Base-by-base conservation (phyloP, 768 basidiomycete species). In the Pisolithus marmoratus region DNA sequence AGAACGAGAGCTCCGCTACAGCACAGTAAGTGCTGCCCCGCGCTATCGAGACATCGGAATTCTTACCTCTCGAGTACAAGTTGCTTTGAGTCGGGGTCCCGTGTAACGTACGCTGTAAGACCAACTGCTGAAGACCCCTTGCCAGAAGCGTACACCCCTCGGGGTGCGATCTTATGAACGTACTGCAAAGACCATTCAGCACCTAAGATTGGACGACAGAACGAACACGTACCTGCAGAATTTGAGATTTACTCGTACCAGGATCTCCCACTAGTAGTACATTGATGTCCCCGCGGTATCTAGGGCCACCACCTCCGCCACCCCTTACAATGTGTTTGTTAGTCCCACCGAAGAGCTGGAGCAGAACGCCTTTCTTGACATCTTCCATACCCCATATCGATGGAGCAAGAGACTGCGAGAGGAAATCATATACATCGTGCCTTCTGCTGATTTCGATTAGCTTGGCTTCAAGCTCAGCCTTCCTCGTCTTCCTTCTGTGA, bases 71-170 rank as follows among this genome's bases (percentile, higher is more conserved):
- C 95, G 47, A 99, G 77, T 9, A 99, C 96, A 24, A 99, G 83
- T 63, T 98, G 96, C 71, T 96, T 98, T 34, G 93, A 92, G 67
- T 99, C 96, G 2, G 95, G 94, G 69, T 99, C 96, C 45, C 96
- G 83, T 24, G 96, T 99, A 29, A 99, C 90, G 68, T 99, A 99
- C 0, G 96, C 96, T 1, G 96, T 99, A 60, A 99, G 74, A 81
- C 96, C 96, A 54, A 99, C 96, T 17, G 96, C 96, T 0, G 95
- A 97, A 6, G 94, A 97, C 19, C 96, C 94, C 67, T 98, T 98
- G 9, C 96, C 96, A 3, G 94, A 96, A 0, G 96, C 91, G 69
- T 92, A 99, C 8, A 99, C 95, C 31, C 96, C 96, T 52, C 96
- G 80, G 31, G 96, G 96, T 1, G 96, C 95, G 54, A 99, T 94